A percentile compares a stretch with the other conserved stretches of the same genome.
These are phyloP conservation scores for Nakaseomyces kungkrabaensis DNA, from an alignment of 1,139 yeast species.

Conservation along the genomic window DNA sequence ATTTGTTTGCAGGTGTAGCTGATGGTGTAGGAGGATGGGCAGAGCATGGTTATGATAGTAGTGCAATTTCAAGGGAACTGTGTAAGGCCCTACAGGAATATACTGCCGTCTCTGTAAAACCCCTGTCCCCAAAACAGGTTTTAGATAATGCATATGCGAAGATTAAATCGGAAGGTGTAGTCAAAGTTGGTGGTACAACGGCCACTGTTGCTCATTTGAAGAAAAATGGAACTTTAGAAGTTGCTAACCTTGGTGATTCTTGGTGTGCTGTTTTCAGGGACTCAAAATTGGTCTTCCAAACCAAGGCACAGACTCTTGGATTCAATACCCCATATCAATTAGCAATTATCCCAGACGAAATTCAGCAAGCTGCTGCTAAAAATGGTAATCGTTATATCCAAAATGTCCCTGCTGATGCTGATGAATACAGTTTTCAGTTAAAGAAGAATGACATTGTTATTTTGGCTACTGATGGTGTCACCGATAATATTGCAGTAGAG, in stretches of 20 bases:
- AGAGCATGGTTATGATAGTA: slow-evolving; percentile 81
- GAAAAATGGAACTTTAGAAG: slow-evolving; percentile 44
- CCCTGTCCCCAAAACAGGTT: slow-evolving; percentile 39
- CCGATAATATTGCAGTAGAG: slow-evolving; percentile 68
- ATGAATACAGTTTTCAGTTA: slow-evolving; percentile 36
- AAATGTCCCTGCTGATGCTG: slow-evolving; percentile 41
- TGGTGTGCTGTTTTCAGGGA: slow-evolving; percentile 83
- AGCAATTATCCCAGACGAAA: slow-evolving; percentile 66
- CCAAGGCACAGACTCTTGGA: slow-evolving; percentile 73
- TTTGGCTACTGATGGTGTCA: slow-evolving; percentile 89
- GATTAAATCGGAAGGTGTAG: slow-evolving; percentile 46
- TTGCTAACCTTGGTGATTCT: slow-evolving; percentile 87
- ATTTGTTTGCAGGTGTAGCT: slow-evolving; percentile 69
- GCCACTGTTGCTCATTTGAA: slow-evolving; percentile 75
- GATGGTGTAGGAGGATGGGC: slow-evolving; percentile 99
- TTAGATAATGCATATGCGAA: slow-evolving; percentile 46
- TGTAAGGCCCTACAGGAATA: slow-evolving; percentile 36
- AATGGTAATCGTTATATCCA: slow-evolving; percentile 54
- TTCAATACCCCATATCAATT: slow-evolving; percentile 90
- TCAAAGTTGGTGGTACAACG: slow-evolving; percentile 92
- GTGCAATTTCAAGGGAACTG: slow-evolving; percentile 65
- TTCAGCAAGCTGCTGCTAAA: slow-evolving; percentile 45
- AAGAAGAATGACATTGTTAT: slow-evolving; percentile 64
- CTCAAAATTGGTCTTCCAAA: slow-evolving; percentile 51
- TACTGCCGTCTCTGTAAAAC: slow-evolving; percentile 13